Evolutionary conservation across 768 basidiomycete genomes (phyloP), one percentile per base, ranked within the genome.

Genomic region (Mycena pura): DNA sequence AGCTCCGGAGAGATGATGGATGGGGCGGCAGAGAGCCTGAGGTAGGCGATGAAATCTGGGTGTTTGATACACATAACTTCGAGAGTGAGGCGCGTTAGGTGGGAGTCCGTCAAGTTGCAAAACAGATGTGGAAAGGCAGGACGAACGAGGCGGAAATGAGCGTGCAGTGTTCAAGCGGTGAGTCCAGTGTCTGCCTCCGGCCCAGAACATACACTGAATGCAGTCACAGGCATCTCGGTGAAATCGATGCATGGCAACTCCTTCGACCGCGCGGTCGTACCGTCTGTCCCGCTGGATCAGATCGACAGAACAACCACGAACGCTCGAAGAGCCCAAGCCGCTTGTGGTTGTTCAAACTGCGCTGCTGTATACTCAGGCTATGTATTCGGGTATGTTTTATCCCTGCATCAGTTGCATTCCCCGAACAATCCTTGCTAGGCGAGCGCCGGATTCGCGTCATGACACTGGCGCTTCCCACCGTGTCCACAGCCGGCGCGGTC

Each of bases 101-200:
- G 47, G 15, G 7, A 6, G 19, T n/a, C 47, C 13, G 47, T 21
- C 5, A 48, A 48, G 11, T 7, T 5, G 19, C 7, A 6, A 11
- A 28, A 32, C 24, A 11, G 2, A 9, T 2, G 10, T 3, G 17
- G 6, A 29, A 1, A 2, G 1, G 6, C 14, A 85, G 86, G 64
- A 82, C 83, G 65, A 74, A 88, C 31, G 88, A 90, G 69, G 86
- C 86, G 2, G 85, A 89, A 62, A 86, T 88, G 72, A 83, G 88
- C 56, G 84, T 89, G n/a, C 85, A 88, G 54, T 86, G 86, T 4
- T 83, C 88, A 0, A 74, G 83, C 65, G 85, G 82, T 82, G 34
- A 14, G 60, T 13, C 14, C 3, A 13, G n/a, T n/a, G n/a, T n/a
- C n/a, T 31, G 11, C 7, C 24, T 36, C 10, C 15, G 11, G n/a